Evolutionary conservation across 2,329 filamentous ascomycete species (phyloP), one percentile per base, ranked within the genome.

Genomic region (Colletotrichum cuscutae): DNA sequence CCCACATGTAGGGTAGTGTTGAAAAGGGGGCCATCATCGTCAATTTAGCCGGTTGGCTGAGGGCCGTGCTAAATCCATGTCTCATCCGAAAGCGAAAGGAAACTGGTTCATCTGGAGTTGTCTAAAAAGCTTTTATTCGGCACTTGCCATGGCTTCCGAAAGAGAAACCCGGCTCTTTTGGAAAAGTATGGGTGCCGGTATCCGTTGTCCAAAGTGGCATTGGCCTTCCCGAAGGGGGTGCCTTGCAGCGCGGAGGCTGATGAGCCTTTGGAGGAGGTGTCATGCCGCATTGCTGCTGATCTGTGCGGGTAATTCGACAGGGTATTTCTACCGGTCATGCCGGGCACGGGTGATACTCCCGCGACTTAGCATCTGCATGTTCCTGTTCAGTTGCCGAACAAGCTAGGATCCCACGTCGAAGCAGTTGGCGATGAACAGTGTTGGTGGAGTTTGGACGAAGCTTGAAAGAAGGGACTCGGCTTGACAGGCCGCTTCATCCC

Each of bases 11-110:
- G 67, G 67, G 56, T 73, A 61, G 22, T 46, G 26, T 65, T 59
- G 32, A 28, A 61, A 61, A 46, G 56, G 65, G 59, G 32, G 59
- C 22, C 35, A 24, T 53, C 30, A 15, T 49, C 26, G 6, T 57
- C 28, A 24, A 65, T 71, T 73, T 73, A 72, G 60, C 70, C 70
- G 66, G 60, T 15, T 30, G 26, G 42, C n/a, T 26, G 35, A 8
- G 46, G 61, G 13, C 13, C 46, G 30, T 24, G 22, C 32, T 28
- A 26, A 5, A 32, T 7, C 22, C 37, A 42, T 42, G 37, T 42
- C 15, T 66, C 46, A 28, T 66, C 46, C 30, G 42, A 65, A 66
- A 9, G 9, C 37, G 52, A n/a, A 19, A 30, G 22, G 52, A 26
- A 65, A 53, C 13, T 53, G 30, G 59, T 71, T 73, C 56, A 61